These are phyloP conservation scores for Botrytis aclada DNA, from an alignment of 2,329 filamentous ascomycete genomes.

Conservation along the genomic window DNA sequence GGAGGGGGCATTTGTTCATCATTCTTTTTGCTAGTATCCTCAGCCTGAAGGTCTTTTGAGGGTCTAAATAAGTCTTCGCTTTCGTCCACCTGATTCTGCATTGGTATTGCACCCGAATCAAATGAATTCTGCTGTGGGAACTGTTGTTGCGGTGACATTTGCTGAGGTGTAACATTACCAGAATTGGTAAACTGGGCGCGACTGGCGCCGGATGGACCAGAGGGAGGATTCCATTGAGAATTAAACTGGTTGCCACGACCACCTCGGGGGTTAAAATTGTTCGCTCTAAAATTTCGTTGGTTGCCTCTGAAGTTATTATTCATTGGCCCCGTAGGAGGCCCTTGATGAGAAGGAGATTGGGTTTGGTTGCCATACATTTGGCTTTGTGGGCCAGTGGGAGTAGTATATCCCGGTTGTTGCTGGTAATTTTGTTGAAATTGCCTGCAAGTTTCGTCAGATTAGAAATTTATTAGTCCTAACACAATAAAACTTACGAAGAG, in stretches of 20 bases:
- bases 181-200: conserved; percentile 44
- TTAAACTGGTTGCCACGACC: conserved; percentile 53
- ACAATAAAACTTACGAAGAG: conserved; percentile 45
- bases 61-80: conserved; percentile 62
- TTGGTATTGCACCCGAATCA: conserved; percentile 34
- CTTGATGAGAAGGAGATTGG: conserved; percentile 50
- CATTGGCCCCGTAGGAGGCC: conserved; percentile 53
- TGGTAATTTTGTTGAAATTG: conserved; percentile 61
- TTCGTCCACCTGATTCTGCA: conserved; percentile 40
- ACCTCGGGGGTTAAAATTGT: conserved; percentile 50
- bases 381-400: conserved; percentile 51
- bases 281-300: conserved; percentile 59
- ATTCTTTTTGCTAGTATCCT: conserved; percentile 54
- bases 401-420: conserved; percentile 52
- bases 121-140: conserved; percentile 29
- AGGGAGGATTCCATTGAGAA: conserved; percentile 65
- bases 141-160: conserved; percentile 35
- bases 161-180: conserved; percentile 37
- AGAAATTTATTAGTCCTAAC: conserved; percentile 19
- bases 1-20: conserved; percentile 54
- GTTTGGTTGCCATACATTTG: conserved; percentile 50
- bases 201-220: conserved; percentile 48
- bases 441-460: conserved; percentile 46
- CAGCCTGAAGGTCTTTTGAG: conserved; percentile 62
- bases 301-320: conserved; percentile 48